These are phyloP conservation scores for Haematococcus sp. DNA, from an alignment of 139 green algal species.

Conservation along the genomic window DNA sequence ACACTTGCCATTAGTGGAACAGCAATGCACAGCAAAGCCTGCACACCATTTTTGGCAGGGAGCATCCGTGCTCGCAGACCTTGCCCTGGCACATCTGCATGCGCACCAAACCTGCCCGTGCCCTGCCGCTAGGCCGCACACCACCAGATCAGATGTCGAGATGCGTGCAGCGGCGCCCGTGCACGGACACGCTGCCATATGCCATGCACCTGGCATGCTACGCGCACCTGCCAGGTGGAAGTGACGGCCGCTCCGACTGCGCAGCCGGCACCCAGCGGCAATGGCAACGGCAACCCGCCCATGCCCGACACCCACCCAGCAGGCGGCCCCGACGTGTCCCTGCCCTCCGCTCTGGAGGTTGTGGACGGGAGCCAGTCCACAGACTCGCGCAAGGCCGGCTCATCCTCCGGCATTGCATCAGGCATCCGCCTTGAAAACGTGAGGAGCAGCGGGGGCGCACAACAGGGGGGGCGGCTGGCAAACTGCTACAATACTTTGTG, in stretches of 20 bases:
- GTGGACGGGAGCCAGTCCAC: background rate
- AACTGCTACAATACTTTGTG: conserved; percentile 5
- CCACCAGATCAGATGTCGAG: no score
- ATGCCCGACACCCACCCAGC: background rate
- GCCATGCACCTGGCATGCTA: background rate
- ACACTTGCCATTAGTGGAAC: no score
- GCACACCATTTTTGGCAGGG: no score
- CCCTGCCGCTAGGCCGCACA: no score
- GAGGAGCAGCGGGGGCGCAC: conserved; percentile 14
- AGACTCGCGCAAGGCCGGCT: conserved; percentile 6
- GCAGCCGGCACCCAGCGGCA: background rate
- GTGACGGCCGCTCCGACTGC: background rate
- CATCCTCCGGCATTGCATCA: conserved; percentile 52
- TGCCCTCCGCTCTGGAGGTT: conserved; percentile 7
- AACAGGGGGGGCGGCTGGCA: background rate
- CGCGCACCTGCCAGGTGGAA: background rate
- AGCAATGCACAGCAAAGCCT: no score
- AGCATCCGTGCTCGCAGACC: no score
- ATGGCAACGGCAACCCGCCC: background rate
- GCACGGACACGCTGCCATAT: background rate
- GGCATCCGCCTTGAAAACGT: conserved; percentile 76
- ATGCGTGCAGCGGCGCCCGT: background rate
- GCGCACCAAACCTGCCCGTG: no score
- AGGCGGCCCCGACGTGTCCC: background rate
- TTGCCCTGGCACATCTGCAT: no score